These are phyloP conservation scores for Epichloe baconii DNA, from an alignment of 2,329 filamentous ascomycete genomes.

Conservation along the genomic window DNA sequence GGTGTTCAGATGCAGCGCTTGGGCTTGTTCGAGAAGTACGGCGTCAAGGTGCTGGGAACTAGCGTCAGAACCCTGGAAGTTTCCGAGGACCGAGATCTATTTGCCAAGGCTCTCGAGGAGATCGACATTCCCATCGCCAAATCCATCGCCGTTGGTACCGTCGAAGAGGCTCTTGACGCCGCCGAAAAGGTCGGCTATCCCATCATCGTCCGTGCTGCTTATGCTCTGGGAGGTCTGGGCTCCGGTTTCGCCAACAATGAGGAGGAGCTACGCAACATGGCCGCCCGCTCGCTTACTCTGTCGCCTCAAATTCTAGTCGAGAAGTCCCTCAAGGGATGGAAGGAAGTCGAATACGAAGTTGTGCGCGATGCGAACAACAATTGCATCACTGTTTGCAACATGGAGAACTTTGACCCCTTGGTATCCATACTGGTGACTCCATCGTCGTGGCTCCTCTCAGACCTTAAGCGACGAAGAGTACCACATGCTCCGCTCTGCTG, in stretches of 20 bases:
- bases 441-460: slow-evolving; percentile 94
- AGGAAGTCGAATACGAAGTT: slow-evolving; percentile 97
- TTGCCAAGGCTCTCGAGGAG: slow-evolving; percentile 89
- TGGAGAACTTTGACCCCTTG: slow-evolving; percentile 82
- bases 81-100: slow-evolving; percentile 90
- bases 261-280: slow-evolving; percentile 87
- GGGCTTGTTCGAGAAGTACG: slow-evolving; percentile 90
- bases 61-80: slow-evolving; percentile 89
- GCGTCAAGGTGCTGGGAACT: slow-evolving; percentile 89
- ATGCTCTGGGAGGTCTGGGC: slow-evolving; percentile 88
- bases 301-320: slow-evolving; percentile 95
- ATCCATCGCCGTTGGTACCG: slow-evolving; percentile 80
- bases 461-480: slow-evolving; percentile 97
- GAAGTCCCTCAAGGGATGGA: slow-evolving; percentile 98
- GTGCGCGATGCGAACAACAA: slow-evolving; percentile 96
- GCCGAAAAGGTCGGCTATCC: slow-evolving; percentile 84
- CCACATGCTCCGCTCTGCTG: slow-evolving; percentile 94
- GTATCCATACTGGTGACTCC: slow-evolving; percentile 96
- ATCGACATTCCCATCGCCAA: slow-evolving; percentile 96
- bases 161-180: slow-evolving; percentile 84
- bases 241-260: slow-evolving; percentile 91
- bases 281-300: slow-evolving; percentile 80
- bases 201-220: slow-evolving; percentile 94
- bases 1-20: slow-evolving; percentile 96
- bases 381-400: slow-evolving; percentile 92